Evolutionary conservation across 768 basidiomycete species (phyloP).

Genomic region (Asterophora lycoperdoides): DNA sequence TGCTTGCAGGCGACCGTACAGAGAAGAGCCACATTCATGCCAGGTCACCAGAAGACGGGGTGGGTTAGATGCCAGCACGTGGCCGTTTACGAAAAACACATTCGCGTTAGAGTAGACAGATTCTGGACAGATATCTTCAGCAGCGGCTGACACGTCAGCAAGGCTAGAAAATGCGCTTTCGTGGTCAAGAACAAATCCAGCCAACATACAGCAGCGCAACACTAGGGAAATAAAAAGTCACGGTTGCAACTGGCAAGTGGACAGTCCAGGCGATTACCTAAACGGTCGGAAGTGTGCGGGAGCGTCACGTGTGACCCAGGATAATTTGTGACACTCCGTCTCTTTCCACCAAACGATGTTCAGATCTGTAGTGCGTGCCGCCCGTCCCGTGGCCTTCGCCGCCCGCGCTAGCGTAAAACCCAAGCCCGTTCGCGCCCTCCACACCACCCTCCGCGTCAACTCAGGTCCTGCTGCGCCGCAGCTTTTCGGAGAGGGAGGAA

Average conservation of each 20-base stretch:
- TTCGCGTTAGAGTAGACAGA: no score
- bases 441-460: slow-evolving; percentile 47
- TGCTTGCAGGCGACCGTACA: no score
- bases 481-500: slow-evolving; percentile 68
- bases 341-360: slow-evolving; percentile 35
- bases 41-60: no score
- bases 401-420: slow-evolving; percentile 35
- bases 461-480: slow-evolving; percentile 60
- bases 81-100: slow-evolving; percentile 5
- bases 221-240: no score
- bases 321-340: slow-evolving; percentile 17
- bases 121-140: no score
- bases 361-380: slow-evolving; percentile 42
- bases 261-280: slow-evolving; percentile 6
- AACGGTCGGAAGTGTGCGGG: slow-evolving; percentile 30
- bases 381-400: slow-evolving; percentile 38
- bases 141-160: slow-evolving; percentile 4
- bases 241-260: no score
- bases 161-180: not conserved
- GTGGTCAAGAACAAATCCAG: not conserved
- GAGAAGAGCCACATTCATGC: no score
- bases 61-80: not conserved
- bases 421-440: slow-evolving; percentile 47
- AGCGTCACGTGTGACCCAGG: slow-evolving; percentile 22
- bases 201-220: no score